Evolutionary conservation across 208 protist species (phyloP), one percentile per base, ranked within the genome.

Genomic region (Herpetomonas tarakana): DNA sequence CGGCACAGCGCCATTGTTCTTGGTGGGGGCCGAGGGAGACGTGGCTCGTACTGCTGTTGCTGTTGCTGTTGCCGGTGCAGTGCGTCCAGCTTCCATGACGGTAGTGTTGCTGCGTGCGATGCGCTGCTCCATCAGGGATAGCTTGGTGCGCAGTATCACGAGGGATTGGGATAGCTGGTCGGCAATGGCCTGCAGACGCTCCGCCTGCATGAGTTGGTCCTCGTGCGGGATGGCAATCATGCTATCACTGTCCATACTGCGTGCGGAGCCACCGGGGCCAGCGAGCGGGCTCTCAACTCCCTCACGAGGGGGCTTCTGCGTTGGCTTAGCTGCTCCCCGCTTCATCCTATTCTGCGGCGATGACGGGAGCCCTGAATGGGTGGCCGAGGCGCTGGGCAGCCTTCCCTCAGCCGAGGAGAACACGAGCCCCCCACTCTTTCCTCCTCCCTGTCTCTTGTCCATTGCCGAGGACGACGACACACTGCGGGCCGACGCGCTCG

Each of bases 111-210:
- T 66, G 18, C 54, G 49, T 11, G 71, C 50, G 56, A 77, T 58
- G 25, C 78, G 70, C 47, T 76, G 49, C 70, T 92, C 66, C 68
- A 89, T 62, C 18, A 64, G 28, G 0, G 62, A 69, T 14, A 92
- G 59, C n/a, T 77, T 76, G 6, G 53, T 31, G 28, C 71, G 70
- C n/a, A 94, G 75, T 6, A 72, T 57, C 2, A 54, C 39, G 26
- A 89, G 66, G 9, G 86, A 88, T 29, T 77, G 50, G n/a, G 71
- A 53, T 11, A 94, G 71, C 35, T 85, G 70, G 41, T 78, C 65
- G 0, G 79, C 74, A 3, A 94, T 52, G 7, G 52, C 52, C 25
- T 88, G 74, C 19, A 91, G 70, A 26, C 61, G 73, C 54, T 72
- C 57, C 38, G 74, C 64, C 35, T 61, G 58, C 67, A 88, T 62